Evolutionary conservation across 495 filamentous ascomycete species (phyloP), one percentile per base, ranked within the genome.

Genomic region (Elasticomyces elasticus): DNA sequence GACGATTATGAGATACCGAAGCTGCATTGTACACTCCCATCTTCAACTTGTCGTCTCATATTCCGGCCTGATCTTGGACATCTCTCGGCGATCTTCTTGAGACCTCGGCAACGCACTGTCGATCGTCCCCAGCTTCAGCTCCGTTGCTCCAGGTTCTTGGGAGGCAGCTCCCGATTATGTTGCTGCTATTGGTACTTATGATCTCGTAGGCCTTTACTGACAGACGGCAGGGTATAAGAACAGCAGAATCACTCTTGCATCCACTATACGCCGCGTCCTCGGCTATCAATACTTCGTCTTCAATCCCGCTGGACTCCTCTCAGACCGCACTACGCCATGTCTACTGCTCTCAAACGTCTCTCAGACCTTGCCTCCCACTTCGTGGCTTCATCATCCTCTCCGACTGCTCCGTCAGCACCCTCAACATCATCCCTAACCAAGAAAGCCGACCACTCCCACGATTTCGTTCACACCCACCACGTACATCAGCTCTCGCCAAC

Each of bases 401-500:
- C 67, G 56, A 66, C 71, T 9, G 60, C 70, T 23, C 49, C 63
- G 15, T 63, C 61, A 44, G 60, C 69, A 33, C 62, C 66, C 27
- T 54, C 66, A 11, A 55, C 67, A 7, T 68, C 30, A 20, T 24
- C 28, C 2, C 42, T 13, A 17, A 17, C 13, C 35, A 40, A 23
- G 13, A 45, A 45, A 45, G 5, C 24, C 24, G 45, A 49, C 45
- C 45, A 30, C 27, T 49, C 45, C 45, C 45, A 49, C 45, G 45
- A 49, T 27, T 51, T 26, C 48, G 30, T 15, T 23, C 79, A 82
- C 60, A 72, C 62, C 22, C 65, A 79, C 63, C 80, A 95, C 72
- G 73, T 86, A 59, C 86, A 92, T 65, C 79, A 83, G 11, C 79
- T 98, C 17, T 88, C 87, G 0, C 92, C 92, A 0, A 98, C 94